Evolutionary conservation across 768 basidiomycete species (phyloP).

Genomic region (Leccinum longicurvipes): DNA sequence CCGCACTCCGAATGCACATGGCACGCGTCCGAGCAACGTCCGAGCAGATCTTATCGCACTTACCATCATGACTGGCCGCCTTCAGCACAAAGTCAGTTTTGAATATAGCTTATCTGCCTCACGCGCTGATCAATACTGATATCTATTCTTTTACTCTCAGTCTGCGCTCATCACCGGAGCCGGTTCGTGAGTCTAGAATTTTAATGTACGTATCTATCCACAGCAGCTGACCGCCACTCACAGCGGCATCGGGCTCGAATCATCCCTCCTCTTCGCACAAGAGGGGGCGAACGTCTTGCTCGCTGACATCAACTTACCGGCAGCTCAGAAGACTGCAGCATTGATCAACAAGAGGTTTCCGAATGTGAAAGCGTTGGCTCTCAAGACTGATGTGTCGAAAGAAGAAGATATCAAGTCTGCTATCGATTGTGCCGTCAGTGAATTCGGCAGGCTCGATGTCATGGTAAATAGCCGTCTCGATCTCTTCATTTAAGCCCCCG

Average conservation of each 20-base stretch:
- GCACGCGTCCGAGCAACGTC: too few relatives aligned
- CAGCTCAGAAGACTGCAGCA: slow-evolving; percentile 63
- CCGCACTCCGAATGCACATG: neutral
- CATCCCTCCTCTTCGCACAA: slow-evolving; percentile 89
- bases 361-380: slow-evolving; percentile 62
- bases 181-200: slow-evolving; percentile 62
- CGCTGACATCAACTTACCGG: slow-evolving; percentile 80
- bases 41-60: slow-evolving; percentile 1
- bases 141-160: slow-evolving; percentile 31
- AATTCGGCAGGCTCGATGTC: slow-evolving; percentile 92
- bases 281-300: slow-evolving; percentile 92
- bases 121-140: slow-evolving; percentile 9
- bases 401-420: slow-evolving; percentile 82
- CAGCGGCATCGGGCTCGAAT: slow-evolving; percentile 96
- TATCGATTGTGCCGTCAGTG: slow-evolving; percentile 73
- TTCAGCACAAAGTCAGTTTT: slow-evolving; percentile 56
- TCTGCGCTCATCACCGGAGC: slow-evolving; percentile 85
- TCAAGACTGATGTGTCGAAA: slow-evolving; percentile 84
- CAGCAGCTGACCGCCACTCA: slow-evolving; percentile 9
- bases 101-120: neutral
- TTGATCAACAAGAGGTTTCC: slow-evolving; percentile 66
- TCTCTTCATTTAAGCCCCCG: neutral
- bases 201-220: neutral
- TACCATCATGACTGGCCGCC: slow-evolving; percentile 58
- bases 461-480: slow-evolving; percentile 56